Evolutionary conservation across 2,329 filamentous ascomycete species (phyloP), one percentile per base, ranked within the genome.

Genomic region (Albophoma yamanashiensis): DNA sequence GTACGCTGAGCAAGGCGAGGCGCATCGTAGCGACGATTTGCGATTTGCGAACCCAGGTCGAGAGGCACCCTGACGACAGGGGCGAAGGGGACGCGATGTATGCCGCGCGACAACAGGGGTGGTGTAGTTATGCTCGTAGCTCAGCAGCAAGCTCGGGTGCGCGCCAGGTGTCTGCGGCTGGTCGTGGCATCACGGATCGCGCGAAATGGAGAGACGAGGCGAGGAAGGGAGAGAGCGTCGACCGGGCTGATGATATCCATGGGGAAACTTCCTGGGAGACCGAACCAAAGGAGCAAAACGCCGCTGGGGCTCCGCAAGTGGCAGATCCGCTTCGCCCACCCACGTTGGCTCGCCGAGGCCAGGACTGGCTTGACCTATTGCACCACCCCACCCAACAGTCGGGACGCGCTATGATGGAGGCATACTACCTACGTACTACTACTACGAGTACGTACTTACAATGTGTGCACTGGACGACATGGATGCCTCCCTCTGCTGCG

Each of bases 21-120:
- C 62, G 67, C 67, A 68, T 68, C 12, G 59, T 43, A 15, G 34
- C 50, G 50, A 9, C 20, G n/a, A 27, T n/a, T 4, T 53, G 14
- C 20, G n/a, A 27, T n/a, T 4, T 53, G 14, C n/a, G 50, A 20
- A n/a, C 3, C 27, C 27, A 53, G 4, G 15, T 20, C 47, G 27
- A 34, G 47, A 15, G 47, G 9, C 25, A 22, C 27, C 50, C 31
- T 36, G 50, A 22, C 31, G 17, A 20, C 17, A 9, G 47, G 36
- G 27, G 9, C 14, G 27, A 53, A 53, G 31, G 25, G 27, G 7
- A 20, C 22, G 45, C 22, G 45, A 47, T 6, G 47, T 31, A 34
- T 31, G 27, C 25, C 47, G 47, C 20, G 47, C 47, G 34, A n/a
- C 50, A 53, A 53, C 31, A n/a, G 31, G 50, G 31, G 20, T 31